Evolutionary conservation across 495 filamentous ascomycete species (phyloP).

Genomic region (Penicillium silybi): DNA sequence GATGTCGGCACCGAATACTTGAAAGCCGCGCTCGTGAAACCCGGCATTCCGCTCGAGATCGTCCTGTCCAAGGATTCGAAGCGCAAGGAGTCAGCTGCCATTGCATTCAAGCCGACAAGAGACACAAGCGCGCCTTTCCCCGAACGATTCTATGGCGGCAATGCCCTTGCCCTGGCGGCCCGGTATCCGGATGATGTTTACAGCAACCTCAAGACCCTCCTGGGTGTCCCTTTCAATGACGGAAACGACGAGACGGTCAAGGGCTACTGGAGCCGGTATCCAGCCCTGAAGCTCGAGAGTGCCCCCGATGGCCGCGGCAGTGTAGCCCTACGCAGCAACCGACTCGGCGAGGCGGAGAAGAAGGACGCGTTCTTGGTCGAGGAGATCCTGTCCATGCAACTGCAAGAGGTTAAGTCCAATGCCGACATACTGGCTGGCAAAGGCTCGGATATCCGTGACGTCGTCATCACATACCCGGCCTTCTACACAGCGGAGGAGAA

Average conservation of each 20-base stretch:
- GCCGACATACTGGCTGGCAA: slow-evolving; percentile 83
- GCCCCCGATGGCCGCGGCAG: slow-evolving; percentile 58
- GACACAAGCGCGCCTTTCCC: slow-evolving; percentile 62
- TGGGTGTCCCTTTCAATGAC: slow-evolving; percentile 61
- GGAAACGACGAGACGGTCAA: slow-evolving; percentile 56
- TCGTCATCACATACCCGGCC: slow-evolving; percentile 85
- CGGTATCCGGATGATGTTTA: slow-evolving; percentile 92
- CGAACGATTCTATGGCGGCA: slow-evolving; percentile 85
- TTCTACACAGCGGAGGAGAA: slow-evolving; percentile 90
- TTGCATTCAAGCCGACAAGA: slow-evolving; percentile 85
- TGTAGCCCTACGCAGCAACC: slow-evolving; percentile 70
- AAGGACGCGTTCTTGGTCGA: slow-evolving; percentile 80
- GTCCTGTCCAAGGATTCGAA: slow-evolving; percentile 98
- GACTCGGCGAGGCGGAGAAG: slow-evolving; percentile 56
- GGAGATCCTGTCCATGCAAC: slow-evolving; percentile 94
- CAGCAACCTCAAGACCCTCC: slow-evolving; percentile 81
- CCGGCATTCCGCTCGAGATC: slow-evolving; percentile 96
- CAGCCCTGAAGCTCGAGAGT: slow-evolving; percentile 49
- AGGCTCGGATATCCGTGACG: slow-evolving; percentile 66
- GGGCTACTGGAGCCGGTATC: slow-evolving; percentile 68
- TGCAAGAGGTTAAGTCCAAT: slow-evolving; percentile 82
- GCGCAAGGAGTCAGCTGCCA: slow-evolving; percentile 87
- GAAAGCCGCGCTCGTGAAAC: slow-evolving; percentile 95
- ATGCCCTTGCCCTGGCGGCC: slow-evolving; percentile 81
- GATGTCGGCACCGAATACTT: slow-evolving; percentile 97